phyloP scores from a whole-genome alignment of 805 yeast genomes.

The Blastobotrys peoriensis region DNA sequence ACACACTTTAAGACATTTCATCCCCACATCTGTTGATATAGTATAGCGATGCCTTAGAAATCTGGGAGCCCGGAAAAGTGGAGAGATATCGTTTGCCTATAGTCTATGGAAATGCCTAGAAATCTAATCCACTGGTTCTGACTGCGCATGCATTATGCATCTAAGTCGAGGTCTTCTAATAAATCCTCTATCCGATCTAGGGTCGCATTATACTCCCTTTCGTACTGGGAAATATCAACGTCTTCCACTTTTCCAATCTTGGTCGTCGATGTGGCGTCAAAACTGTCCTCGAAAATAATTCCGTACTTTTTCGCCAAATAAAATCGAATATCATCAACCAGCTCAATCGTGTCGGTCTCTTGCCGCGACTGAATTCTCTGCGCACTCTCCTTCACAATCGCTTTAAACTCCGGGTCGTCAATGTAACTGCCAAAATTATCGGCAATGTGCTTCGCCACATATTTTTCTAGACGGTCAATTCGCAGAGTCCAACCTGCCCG shows the following conservation, averaged over 20 bases:
- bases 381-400: slow-evolving; percentile 44
- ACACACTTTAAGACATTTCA: too few species aligned
- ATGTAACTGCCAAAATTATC: slow-evolving; percentile 37
- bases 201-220: slow-evolving; percentile 34
- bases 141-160: too few species aligned
- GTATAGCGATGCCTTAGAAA: too few species aligned
- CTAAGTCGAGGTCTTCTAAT: slow-evolving; percentile 35
- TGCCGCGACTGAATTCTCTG: slow-evolving; percentile 52
- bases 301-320: slow-evolving; percentile 41
- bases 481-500: slow-evolving; percentile 64
- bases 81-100: too few species aligned
- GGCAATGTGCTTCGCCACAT: slow-evolving; percentile 55
- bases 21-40: too few species aligned
- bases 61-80: too few species aligned
- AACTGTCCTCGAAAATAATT: slow-evolving; percentile 19
- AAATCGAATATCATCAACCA: slow-evolving; percentile 70
- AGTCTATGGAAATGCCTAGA: too few species aligned
- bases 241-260: slow-evolving; percentile 4
- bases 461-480: slow-evolving; percentile 58
- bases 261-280: slow-evolving; percentile 22
- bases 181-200: slow-evolving; percentile 37
- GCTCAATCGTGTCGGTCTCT: slow-evolving; percentile 73
- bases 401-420: slow-evolving; percentile 35
- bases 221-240: slow-evolving; percentile 26
- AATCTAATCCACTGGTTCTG: too few species aligned